A percentile compares a stretch with the other conserved stretches of the same genome.
Evolutionary conservation across 1,139 yeast genomes (phyloP).

Genomic region (Lodderomyces margitis): DNA sequence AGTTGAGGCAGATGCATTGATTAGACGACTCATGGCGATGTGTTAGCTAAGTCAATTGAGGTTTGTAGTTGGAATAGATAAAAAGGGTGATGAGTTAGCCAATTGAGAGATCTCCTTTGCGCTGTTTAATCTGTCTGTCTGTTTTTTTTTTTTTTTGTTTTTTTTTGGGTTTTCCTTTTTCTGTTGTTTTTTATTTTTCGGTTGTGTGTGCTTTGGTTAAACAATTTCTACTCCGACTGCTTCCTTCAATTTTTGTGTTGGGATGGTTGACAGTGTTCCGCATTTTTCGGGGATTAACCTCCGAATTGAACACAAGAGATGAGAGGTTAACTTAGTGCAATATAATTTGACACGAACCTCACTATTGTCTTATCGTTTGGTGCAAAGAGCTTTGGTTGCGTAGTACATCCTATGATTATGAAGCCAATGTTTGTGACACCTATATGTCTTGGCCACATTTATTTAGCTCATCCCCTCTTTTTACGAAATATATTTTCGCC

Average conservation of each 20-base stretch:
- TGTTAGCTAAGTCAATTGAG: conserved; percentile 2
- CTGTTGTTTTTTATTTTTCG: no score
- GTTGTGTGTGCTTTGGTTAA: no score
- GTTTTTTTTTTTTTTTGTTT: background rate
- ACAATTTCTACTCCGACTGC: background rate
- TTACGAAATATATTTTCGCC: no score
- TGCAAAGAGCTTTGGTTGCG: no score
- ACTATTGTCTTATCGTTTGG: no score
- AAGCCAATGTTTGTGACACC: no score
- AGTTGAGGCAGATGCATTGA: conserved; percentile 9
- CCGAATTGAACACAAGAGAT: background rate
- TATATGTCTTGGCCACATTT: no score
- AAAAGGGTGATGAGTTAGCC: background rate
- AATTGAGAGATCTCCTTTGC: background rate
- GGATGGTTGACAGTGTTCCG: conserved; percentile 11
- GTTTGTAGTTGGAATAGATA: conserved; percentile 3
- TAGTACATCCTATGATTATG: no score
- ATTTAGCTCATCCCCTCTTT: no score
- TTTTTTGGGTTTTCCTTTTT: background rate
- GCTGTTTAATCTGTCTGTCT: background rate
- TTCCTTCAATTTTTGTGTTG: conserved; percentile 2
- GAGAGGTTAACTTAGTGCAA: no score
- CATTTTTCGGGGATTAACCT: background rate
- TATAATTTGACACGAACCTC: no score
- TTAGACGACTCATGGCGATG: conserved; percentile 6